Base-by-base conservation (phyloP, 148 eudicot species). In the Spergularia bocconei region DNA sequence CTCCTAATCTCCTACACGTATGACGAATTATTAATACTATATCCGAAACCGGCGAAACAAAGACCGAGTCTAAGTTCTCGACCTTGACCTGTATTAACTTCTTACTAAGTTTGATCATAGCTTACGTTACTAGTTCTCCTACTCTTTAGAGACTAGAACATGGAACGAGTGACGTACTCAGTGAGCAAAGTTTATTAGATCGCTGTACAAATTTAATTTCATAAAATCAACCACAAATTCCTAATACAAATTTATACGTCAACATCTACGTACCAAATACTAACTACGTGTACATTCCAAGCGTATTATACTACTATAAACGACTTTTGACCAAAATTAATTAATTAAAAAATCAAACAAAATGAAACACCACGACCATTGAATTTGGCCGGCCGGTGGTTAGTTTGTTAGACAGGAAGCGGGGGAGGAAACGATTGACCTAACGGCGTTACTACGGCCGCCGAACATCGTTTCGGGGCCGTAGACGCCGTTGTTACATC, bases 371-470 rank as follows among this genome's bases (percentile, higher is more conserved):
- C 60, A 58, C 2, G 4, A 17, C 7, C 5, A 44, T 44, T 44
- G 5, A 44, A 44, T 44, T 44, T 44, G 48, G 5, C 10, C 10
- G 48, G 48, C 48, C 8, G 48, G 48, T 44, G 7, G 48, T 15
- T 15, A 6, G 74, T 23, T 11, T 1, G 13, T 54, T 36, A 78
- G 12, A 78, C 80, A 9, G 80, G 80, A 11, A 71, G 66, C 6
- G 47, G 66, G 1, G 47, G 44, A 41, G 76, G 57, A 50, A 72
- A 72, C 10, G 23, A 11, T 66, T 73, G 63, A 20, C 20, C 77
- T 20, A 64, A 3, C 58, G 81, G 76, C 66, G 76, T 58, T 23
- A 63, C 71, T 1, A 21, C 59, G 48, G 48, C 74, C 10, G 74
- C 69, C 39, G 44, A 29, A 29, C 36, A 29, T 29, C 36, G 36